A percentile compares a stretch with the other conserved stretches of the same genome.
phyloP scores from a whole-genome alignment of 352 stramenopile species.

The Phytophthora cactorum region DNA sequence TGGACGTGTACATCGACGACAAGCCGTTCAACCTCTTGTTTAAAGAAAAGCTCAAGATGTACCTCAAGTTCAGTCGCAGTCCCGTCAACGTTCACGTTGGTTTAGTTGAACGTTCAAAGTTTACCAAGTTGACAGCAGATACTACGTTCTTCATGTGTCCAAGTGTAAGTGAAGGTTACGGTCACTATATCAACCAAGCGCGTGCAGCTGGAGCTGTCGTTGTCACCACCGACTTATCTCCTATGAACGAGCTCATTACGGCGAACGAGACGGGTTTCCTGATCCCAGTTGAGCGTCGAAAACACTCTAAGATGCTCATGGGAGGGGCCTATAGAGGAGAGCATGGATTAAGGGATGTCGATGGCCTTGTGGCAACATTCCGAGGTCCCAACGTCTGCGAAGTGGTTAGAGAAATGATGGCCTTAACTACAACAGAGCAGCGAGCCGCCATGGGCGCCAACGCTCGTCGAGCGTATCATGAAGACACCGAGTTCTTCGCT shows the following conservation, averaged over 20 bases:
- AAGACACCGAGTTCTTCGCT: constrained; percentile 57
- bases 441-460: constrained; percentile 34
- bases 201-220: constrained; percentile 52
- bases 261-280: constrained; percentile 21
- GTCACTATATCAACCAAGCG: constrained; percentile 76
- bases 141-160: constrained; percentile 62
- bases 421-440: constrained; percentile 36
- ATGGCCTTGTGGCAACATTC: constrained; percentile 35
- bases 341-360: constrained; percentile 32
- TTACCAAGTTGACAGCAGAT: constrained; percentile 52
- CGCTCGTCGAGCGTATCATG: constrained; percentile 45
- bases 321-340: constrained; percentile 28
- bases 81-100: constrained; percentile 36
- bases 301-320: constrained; percentile 22
- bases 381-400: constrained; percentile 17
- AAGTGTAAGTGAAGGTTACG: constrained; percentile 65
- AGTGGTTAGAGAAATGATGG: constrained; percentile 30
- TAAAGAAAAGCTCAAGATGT: constrained; percentile 6
- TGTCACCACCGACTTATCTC: constrained; percentile 53
- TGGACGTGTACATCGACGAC: constrained; percentile 47
- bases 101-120: constrained; percentile 32
- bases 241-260: constrained; percentile 69
- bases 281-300: constrained; percentile 12
- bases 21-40: constrained; percentile 30
- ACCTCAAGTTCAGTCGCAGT: constrained; percentile 33